Evolutionary conservation across 2,329 filamentous ascomycete species (phyloP), one percentile per base, ranked within the genome.

Genomic region (Trichoderma aggressivum): DNA sequence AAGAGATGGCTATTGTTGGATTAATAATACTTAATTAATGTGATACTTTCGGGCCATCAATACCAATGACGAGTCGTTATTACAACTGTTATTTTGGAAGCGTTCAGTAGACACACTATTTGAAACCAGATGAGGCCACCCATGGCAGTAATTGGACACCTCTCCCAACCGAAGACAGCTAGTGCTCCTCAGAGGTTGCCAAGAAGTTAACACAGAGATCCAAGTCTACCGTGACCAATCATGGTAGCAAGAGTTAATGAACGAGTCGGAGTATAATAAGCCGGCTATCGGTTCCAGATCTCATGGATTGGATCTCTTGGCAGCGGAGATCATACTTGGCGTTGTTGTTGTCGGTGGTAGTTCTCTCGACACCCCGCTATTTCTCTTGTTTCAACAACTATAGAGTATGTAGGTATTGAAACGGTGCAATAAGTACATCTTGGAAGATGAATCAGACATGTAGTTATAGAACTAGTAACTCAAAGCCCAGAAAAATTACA

Each of bases 381-480:
- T 53, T 24, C 47, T 21, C 10, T 24, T 24, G 2, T 0, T 3
- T 24, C 21, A 53, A 14, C 10, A 14, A 53, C n/a, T 6, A 24
- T 14, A 14, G 2, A 14, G 2, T 14, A 14, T 14, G 0, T n/a
- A n/a, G n/a, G n/a, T n/a, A n/a, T n/a, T n/a, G 7, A 12, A 14
- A 53, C 3, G 1, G 5, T 24, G 1, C 3, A 5, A 14, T 11
- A 24, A 50, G 10, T 43, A 0, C 39, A 21, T 3, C 11, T 7
- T 24, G 6, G n/a, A 24, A 24, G 3, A 21, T 24, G 5, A 24
- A 53, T n/a, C 0, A 53, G 21, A 21, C 5, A 53, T 24, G 14
- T 11, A 53, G 11, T 14, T 0, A 53, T 14, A 53, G n/a, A 24
- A 14, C 2, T 24, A 53, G 5, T 14, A 21, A 53, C n/a, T 3